A percentile compares a stretch with the other conserved stretches of the same genome.
These are phyloP conservation scores for Hyaloscypha variabilis DNA, from an alignment of 495 filamentous ascomycete genomes.

Conservation along the genomic window DNA sequence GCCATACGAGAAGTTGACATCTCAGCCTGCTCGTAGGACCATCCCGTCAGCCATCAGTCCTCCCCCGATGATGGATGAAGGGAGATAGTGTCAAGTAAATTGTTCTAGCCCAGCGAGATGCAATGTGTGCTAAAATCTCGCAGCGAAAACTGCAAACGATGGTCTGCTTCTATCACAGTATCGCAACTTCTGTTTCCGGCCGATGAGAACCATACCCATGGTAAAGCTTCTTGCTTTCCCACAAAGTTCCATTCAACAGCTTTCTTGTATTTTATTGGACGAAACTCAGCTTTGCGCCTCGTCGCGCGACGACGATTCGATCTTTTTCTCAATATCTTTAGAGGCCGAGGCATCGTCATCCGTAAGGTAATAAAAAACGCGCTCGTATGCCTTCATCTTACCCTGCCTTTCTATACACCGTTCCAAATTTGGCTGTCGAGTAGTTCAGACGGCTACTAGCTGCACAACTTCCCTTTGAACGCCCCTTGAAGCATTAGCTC, in stretches of 20 bases:
- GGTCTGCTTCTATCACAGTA: not conserved
- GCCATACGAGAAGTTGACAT: not conserved
- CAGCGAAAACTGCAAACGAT: not conserved
- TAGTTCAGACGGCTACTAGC: too few species aligned
- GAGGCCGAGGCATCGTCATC: not conserved
- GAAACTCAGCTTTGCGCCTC: not conserved
- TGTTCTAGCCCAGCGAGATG: not conserved
- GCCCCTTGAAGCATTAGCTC: too few species aligned
- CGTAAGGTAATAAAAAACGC: not conserved
- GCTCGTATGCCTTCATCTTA: not conserved
- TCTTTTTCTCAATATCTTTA: not conserved
- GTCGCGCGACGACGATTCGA: not conserved
- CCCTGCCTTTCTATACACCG: not conserved
- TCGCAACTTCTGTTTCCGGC: not conserved
- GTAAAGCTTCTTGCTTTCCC: not conserved
- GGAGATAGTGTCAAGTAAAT: not conserved
- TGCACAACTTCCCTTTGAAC: too few species aligned
- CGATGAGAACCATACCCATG: not conserved
- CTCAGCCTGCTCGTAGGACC: not conserved
- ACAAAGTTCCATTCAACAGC: not conserved
- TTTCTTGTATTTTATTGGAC: not conserved
- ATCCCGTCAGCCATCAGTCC: not conserved
- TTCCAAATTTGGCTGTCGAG: not conserved
- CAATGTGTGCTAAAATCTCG: not conserved
- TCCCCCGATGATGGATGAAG: not conserved